Evolutionary conservation across 2,329 filamentous ascomycete species (phyloP).

Genomic region (Basipetospora chlamydospora): DNA sequence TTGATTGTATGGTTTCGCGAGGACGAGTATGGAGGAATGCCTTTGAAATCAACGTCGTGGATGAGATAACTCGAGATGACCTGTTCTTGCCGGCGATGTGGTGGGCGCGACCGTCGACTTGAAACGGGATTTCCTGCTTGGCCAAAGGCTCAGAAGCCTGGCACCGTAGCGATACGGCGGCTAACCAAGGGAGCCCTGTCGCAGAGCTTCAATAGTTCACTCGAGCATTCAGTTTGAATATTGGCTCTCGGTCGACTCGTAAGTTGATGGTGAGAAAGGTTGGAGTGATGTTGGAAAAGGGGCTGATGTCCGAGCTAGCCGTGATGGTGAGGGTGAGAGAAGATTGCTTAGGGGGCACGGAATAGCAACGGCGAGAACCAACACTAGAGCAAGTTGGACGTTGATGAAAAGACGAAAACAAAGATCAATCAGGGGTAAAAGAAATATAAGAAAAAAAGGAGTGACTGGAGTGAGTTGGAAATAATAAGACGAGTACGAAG

Average conservation of each 20-base stretch:
- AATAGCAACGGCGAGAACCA: too few species aligned
- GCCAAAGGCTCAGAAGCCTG: slow-evolving; percentile 8
- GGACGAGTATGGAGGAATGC: background rate
- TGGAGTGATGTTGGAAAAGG: background rate
- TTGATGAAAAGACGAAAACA: slow-evolving; percentile 5
- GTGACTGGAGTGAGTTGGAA: slow-evolving; percentile 25
- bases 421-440: slow-evolving; percentile 10
- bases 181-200: slow-evolving; percentile 17
- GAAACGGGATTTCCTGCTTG: background rate
- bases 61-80: background rate
- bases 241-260: background rate
- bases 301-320: background rate
- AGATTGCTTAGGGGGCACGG: too few species aligned
- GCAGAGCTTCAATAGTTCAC: slow-evolving; percentile 18
- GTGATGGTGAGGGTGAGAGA: background rate
- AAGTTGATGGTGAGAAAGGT: background rate
- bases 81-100: background rate
- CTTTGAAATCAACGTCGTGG: background rate
- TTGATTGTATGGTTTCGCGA: background rate
- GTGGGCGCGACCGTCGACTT: background rate
- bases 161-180: slow-evolving; percentile 13
- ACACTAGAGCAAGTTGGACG: too few species aligned
- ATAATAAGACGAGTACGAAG: background rate
- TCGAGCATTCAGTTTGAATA: slow-evolving; percentile 4
- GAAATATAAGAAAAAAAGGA: slow-evolving; percentile 17